These are phyloP conservation scores for Apiospora saccharicola DNA, from an alignment of 2,329 filamentous ascomycete species.

Conservation along the genomic window DNA sequence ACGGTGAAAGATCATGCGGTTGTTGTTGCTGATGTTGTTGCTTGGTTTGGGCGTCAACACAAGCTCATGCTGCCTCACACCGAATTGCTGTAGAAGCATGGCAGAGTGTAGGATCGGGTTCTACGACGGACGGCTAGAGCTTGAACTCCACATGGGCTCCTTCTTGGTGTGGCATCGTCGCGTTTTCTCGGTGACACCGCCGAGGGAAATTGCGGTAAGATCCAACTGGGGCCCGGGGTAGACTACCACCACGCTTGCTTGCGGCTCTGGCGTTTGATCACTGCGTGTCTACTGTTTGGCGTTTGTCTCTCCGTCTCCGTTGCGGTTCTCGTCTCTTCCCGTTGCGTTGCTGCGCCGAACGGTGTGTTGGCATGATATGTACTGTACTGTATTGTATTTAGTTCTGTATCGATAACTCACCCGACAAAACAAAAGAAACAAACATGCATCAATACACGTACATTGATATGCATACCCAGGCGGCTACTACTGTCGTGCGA, in stretches of 20 bases:
- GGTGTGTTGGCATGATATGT: neutral
- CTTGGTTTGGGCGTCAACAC: neutral
- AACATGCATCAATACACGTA: neutral
- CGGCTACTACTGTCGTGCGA: conserved; percentile 20
- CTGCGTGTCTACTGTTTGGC: no score
- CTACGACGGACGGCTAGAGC: conserved; percentile 8
- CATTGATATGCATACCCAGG: neutral
- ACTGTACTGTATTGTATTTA: neutral
- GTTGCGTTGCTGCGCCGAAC: neutral
- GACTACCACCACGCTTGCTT: neutral
- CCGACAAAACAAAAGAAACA: neutral
- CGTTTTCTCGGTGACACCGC: conserved; percentile 21
- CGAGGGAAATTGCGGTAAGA: conserved; percentile 21
- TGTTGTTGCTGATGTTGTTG: conserved; percentile 4
- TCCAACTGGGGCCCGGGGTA: conserved; percentile 8
- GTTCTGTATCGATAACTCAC: neutral
- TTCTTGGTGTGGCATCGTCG: conserved; percentile 9
- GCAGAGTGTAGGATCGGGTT: conserved; percentile 16
- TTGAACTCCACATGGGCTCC: conserved; percentile 1
- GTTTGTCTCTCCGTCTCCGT: neutral
- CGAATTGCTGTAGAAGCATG: neutral
- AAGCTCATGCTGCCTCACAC: conserved; percentile 15
- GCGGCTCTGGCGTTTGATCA: conserved; percentile 3
- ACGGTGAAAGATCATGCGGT: neutral
- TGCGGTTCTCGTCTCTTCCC: conserved; percentile 1